A percentile compares a stretch with the other conserved stretches of the same genome.
These are phyloP conservation scores for Volvox carteri DNA, from an alignment of 163 green algal genomes.

Conservation along the genomic window DNA sequence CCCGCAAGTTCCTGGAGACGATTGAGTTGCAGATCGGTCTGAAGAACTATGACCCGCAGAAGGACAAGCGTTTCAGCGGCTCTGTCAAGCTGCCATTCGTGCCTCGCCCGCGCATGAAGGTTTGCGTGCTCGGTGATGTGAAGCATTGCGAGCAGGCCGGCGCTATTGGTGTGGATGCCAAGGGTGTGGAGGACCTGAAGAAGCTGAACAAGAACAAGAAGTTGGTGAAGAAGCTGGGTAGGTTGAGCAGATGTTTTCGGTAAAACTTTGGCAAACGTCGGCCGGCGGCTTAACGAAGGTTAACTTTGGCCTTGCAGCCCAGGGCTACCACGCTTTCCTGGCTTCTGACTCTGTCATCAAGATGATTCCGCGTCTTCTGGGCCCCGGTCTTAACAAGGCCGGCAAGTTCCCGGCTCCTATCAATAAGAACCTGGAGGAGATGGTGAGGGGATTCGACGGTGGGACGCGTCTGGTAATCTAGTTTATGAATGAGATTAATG, in stretches of 20 bases:
- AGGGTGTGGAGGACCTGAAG: constrained; percentile 98
- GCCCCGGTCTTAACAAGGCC: constrained; percentile 99
- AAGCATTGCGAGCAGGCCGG: constrained; percentile 98
- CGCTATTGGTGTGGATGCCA: constrained; percentile 91
- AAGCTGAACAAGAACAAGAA: constrained; percentile 99
- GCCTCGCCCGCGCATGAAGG: constrained; percentile 94
- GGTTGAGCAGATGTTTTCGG: constrained; percentile 17
- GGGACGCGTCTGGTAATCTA: no score
- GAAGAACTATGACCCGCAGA: constrained; percentile 99
- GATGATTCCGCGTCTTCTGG: constrained; percentile 98
- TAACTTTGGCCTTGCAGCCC: constrained; percentile 78
- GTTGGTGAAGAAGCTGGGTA: constrained; percentile 99
- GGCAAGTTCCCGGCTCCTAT: constrained; percentile 99
- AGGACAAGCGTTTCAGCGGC: constrained; percentile 99
- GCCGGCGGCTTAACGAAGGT: background rate
- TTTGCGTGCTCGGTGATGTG: constrained; percentile 99
- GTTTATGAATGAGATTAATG: no score
- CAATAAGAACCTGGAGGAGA: constrained; percentile 89
- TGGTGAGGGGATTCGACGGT: constrained; percentile 83
- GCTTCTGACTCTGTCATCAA: constrained; percentile 99
- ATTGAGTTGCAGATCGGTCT: constrained; percentile 99
- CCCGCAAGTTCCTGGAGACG: constrained; percentile 98
- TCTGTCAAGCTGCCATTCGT: constrained; percentile 98
- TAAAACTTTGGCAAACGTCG: background rate
- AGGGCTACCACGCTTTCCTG: constrained; percentile 99